phyloP scores from a whole-genome alignment of 169 alveolate species.

The Cryptosporidium andersoni region DNA sequence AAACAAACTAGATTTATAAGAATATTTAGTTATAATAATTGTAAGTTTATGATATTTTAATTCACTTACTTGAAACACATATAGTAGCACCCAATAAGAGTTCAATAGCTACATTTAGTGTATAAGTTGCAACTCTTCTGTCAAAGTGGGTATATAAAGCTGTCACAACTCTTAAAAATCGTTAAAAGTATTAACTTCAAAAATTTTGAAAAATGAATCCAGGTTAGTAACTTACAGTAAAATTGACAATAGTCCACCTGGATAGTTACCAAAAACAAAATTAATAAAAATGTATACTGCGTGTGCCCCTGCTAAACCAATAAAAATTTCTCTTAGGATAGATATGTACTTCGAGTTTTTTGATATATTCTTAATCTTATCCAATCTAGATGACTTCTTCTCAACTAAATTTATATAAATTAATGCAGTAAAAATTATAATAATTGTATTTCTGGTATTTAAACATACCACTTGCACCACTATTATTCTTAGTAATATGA shows the following conservation, averaged over 20 bases:
- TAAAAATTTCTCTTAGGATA: conserved; percentile 46
- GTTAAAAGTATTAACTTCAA: background rate
- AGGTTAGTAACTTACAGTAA: conserved; percentile 36
- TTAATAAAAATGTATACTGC: conserved; percentile 58
- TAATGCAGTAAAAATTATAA: too few relatives aligned
- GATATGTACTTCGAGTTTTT: conserved; percentile 12
- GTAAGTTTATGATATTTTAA: background rate
- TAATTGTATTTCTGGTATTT: too few relatives aligned
- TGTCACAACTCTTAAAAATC: conserved; percentile 19
- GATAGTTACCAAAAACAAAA: conserved; percentile 45
- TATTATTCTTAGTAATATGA: too few relatives aligned
- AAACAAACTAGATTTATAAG: conserved; percentile 20
- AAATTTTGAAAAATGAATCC: background rate
- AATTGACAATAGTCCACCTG: conserved; percentile 37
- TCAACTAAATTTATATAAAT: too few relatives aligned
- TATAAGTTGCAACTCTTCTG: conserved; percentile 66
- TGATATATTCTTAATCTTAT: too few relatives aligned
- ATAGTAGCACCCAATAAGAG: conserved; percentile 34
- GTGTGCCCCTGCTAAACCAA: conserved; percentile 63
- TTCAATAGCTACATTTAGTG: conserved; percentile 43
- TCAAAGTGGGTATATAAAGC: conserved; percentile 69
- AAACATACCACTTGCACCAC: too few relatives aligned
- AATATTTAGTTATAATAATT: background rate
- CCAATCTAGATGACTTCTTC: too few relatives aligned
- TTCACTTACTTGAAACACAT: conserved; percentile 53